Percentiles rank a stretch among this genome's conserved stretches.
phyloP scores from a whole-genome alignment of 2,329 filamentous ascomycete species.

The Neofusicoccum sp. region DNA sequence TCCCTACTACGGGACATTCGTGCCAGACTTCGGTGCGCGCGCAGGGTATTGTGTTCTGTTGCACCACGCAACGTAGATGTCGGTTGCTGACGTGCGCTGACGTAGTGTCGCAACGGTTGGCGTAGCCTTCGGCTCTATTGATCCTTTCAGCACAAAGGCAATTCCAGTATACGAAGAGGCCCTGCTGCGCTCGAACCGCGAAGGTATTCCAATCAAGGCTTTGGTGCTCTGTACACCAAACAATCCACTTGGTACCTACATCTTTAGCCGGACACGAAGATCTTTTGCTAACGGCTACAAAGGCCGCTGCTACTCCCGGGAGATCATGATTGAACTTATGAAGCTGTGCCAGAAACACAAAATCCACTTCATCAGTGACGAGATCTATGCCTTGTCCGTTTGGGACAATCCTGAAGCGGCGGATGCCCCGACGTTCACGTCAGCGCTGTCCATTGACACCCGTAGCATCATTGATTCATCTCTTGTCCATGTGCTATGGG shows the following conservation, averaged over 20 bases:
- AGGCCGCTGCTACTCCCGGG: conserved; percentile 12
- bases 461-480: conserved; percentile 24
- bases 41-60: conserved; percentile 29
- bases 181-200: conserved; percentile 33
- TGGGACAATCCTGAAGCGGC: conserved; percentile 26
- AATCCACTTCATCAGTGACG: conserved; percentile 40
- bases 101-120: conserved; percentile 42
- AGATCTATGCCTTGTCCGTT: conserved; percentile 40
- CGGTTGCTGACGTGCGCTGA: not conserved
- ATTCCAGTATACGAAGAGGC: conserved; percentile 44
- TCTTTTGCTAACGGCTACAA: not conserved
- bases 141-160: conserved; percentile 41
- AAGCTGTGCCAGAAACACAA: conserved; percentile 33
- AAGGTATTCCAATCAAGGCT: conserved; percentile 42
- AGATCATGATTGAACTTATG: conserved; percentile 32
- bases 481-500: conserved; percentile 37
- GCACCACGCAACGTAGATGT: too few relatives aligned
- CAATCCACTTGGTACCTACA: conserved; percentile 44
- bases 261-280: not conserved
- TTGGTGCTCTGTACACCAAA: conserved; percentile 50
- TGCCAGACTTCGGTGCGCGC: conserved; percentile 51
- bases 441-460: conserved; percentile 30
- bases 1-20: conserved; percentile 55
- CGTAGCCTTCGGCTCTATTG: conserved; percentile 38
- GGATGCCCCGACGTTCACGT: conserved; percentile 27